A percentile compares a stretch with the other conserved stretches of the same genome.
phyloP scores from a whole-genome alignment of 2,329 filamentous ascomycete species.

The Graphilbum sp. region DNA sequence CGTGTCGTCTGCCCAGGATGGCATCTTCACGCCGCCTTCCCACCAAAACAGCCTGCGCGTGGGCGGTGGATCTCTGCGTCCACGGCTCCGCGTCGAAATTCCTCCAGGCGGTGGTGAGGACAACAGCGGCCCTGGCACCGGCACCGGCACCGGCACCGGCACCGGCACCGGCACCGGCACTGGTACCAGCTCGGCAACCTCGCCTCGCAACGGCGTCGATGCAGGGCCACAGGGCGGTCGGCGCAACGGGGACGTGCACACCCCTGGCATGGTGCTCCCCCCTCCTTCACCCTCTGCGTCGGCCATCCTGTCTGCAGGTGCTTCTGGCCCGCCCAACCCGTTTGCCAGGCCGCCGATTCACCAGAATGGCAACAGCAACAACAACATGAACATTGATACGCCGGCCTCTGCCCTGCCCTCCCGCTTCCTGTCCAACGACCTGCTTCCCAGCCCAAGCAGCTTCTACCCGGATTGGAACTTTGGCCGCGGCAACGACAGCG shows the following conservation, averaged over 20 bases:
- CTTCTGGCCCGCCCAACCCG: constrained; percentile 83
- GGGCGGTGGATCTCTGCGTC: constrained; percentile 49
- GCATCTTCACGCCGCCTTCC: constrained; percentile 50
- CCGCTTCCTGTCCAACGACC: constrained; percentile 73
- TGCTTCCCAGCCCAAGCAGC: constrained; percentile 77
- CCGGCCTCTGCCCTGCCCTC: constrained; percentile 90
- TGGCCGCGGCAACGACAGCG: constrained; percentile 48
- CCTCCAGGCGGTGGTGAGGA: constrained; percentile 73
- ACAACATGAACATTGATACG: constrained; percentile 48
- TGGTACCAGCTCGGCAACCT: constrained; percentile 53
- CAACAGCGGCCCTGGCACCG: constrained; percentile 58
- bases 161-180: too few species aligned
- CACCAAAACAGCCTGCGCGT: constrained; percentile 61
- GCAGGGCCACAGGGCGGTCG: constrained; percentile 36
- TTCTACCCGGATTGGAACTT: constrained; percentile 91
- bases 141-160: constrained; percentile 9
- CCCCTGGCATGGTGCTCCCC: constrained; percentile 59
- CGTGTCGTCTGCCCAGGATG: constrained; percentile 49
- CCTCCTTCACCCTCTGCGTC: constrained; percentile 75
- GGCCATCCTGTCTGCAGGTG: constrained; percentile 74
- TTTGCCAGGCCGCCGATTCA: constrained; percentile 80
- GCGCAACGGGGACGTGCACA: constrained; percentile 17
- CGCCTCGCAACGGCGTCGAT: constrained; percentile 37
- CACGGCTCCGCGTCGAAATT: constrained; percentile 84
- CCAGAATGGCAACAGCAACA: constrained; percentile 38